Evolutionary conservation across 306 rosid species (phyloP), one percentile per base, ranked within the genome.

Genomic region (Acacia melanoxylon): DNA sequence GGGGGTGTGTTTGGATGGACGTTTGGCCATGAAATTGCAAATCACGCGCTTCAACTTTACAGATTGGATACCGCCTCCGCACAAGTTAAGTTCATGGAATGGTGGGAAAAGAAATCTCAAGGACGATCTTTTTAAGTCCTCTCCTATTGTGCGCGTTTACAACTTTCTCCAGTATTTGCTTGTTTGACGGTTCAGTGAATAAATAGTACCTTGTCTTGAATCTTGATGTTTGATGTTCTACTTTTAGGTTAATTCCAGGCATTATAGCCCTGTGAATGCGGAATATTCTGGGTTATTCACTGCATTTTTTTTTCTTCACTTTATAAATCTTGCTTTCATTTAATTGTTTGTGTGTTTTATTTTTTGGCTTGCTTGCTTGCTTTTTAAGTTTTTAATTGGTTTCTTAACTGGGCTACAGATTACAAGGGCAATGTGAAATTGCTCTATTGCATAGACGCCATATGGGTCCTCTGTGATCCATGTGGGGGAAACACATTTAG

Each of bases 21-120:
- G n/a, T 86, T 89, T 15, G 95, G 95, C 27, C 94, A 92, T 0
- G 98, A 95, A 85, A 52, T 87, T 22, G 96, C 94, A 51, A 88
- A 89, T 82, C 98, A 93, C 78, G 48, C 90, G 24, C 87, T 91
- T 79, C 98, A 93, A 81, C 94, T 95, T 73, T 95, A 95, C 92
- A 91, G 82, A 88, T 59, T 92, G 70, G 99, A 93, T 90, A 88
- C 97, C 76, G 52, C 89, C 79, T 88, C 92, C 33, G 90, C 93
- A 2, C 93, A 91, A 82, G 87, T 82, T 7, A 93, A 91, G 93
- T 95, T 95, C 86, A 78, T 93, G 85, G 92, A 93, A 75, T 95
- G 98, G 98, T 91, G 97, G 94, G 81, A 84, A 78, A 81, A 68
- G 75, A 93, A 91, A 88, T 78, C 56, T n/a, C 88, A 68, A 79